Conservation (phyloP, 164 flowering plant species). For the Sextonia rubra region DNA sequence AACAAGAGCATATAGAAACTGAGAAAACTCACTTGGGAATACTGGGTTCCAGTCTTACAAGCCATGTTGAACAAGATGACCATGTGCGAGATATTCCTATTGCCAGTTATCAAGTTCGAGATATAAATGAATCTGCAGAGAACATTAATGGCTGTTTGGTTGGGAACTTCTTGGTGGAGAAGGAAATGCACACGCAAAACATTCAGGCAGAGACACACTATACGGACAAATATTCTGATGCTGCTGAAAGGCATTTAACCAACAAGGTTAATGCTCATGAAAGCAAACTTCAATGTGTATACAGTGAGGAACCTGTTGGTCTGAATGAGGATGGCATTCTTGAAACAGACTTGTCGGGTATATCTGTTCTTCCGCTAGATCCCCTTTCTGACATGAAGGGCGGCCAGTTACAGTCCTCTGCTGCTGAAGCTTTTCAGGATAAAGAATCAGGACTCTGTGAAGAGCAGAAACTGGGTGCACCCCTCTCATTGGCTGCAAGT, state of each 20-base stretch:
- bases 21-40: slow-evolving; percentile 5
- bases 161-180: slow-evolving; percentile 19
- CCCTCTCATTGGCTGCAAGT: slow-evolving; percentile 11
- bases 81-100: slow-evolving; percentile 14
- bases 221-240: not conserved
- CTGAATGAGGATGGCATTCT: slow-evolving; percentile 7
- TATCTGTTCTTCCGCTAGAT: slow-evolving; percentile 17
- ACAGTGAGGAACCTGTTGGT: slow-evolving; percentile 17
- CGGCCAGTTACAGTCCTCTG: slow-evolving; percentile 17
- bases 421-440: slow-evolving; percentile 19
- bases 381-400: slow-evolving; percentile 29
- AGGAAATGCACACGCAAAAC: slow-evolving; percentile 15
- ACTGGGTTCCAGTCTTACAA: slow-evolving; percentile 3
- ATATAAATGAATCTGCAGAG: slow-evolving; percentile 10
- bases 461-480: slow-evolving; percentile 9
- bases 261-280: slow-evolving; percentile 13
- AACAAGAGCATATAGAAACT: slow-evolving; percentile 14
- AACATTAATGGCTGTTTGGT: slow-evolving; percentile 20
- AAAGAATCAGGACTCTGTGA: slow-evolving; percentile 13
- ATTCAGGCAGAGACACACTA: slow-evolving; percentile 10
- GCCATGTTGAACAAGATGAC: slow-evolving; percentile 15
- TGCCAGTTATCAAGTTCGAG: slow-evolving; percentile 18
- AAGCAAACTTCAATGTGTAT: slow-evolving; percentile 12
- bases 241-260: slow-evolving; percentile 6
- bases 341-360: slow-evolving; percentile 15